Percentiles rank a stretch among this genome's conserved stretches.
These are phyloP conservation scores for Monosporozyma servazzii DNA, from an alignment of 805 yeast genomes.

Conservation along the genomic window DNA sequence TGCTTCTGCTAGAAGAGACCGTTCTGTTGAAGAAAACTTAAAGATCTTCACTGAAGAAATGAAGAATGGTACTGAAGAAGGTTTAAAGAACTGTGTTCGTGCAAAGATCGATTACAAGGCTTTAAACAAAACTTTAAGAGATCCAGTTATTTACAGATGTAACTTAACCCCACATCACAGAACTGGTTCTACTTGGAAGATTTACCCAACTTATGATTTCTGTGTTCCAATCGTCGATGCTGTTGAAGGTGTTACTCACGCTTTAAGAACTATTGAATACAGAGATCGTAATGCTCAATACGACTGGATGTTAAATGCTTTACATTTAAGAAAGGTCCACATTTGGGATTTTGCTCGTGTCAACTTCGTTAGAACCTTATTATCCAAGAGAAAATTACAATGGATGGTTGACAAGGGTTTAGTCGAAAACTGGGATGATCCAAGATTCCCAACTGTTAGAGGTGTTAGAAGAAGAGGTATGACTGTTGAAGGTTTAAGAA, in stretches of 20 bases:
- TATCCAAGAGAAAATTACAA: conserved; percentile 95
- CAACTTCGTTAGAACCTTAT: conserved; percentile 89
- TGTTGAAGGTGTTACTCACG: conserved; percentile 94
- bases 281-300: conserved; percentile 98
- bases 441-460: conserved; percentile 98
- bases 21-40: conserved; percentile 87
- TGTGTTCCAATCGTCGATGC: conserved; percentile 96
- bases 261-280: conserved; percentile 95
- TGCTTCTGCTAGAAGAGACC: conserved; percentile 83
- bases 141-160: conserved; percentile 96
- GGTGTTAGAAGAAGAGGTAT: conserved; percentile 99
- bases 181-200: conserved; percentile 87
- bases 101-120: conserved; percentile 93
- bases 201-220: conserved; percentile 98
- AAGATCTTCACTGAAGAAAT: conserved; percentile 79
- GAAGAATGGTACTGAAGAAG: conserved; percentile 90
- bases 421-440: conserved; percentile 96
- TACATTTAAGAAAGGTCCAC: conserved; percentile 82
- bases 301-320: conserved; percentile 84
- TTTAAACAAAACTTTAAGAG: conserved; percentile 90
- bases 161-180: conserved; percentile 97
- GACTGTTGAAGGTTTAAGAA: conserved; percentile 95
- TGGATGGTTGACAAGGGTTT: conserved; percentile 94
- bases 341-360: conserved; percentile 98
- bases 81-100: conserved; percentile 85